Evolutionary conservation across 805 yeast species (phyloP), one percentile per base, ranked within the genome.

Genomic region (Lipomyces mesembrius): DNA sequence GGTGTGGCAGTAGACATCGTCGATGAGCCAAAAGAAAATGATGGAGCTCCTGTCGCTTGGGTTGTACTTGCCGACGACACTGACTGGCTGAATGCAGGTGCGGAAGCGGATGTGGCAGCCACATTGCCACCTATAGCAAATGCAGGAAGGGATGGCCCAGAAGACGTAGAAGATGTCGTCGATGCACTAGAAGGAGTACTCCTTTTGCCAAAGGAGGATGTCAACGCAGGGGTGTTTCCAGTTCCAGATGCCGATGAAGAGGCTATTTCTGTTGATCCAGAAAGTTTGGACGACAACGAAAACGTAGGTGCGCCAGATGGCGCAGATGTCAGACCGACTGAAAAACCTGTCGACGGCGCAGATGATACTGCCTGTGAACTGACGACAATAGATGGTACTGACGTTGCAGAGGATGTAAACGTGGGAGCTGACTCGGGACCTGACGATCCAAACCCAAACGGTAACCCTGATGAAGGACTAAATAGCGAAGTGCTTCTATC

Each of bases 201-300:
- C 17, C 60, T 57, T 27, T 60, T 60, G 35, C 67, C 67, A 20
- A 64, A 61, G 20, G 65, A 60, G 27, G 59, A 62, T 27, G 64
- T n/a, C 17, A 54, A 22, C 7, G 59, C 59, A 11, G 57, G 22
- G 12, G 34, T 20, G 11, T 9, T 17, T 54, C 20, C 57, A 7
- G 20, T 43, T 43, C 11, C 49, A 43, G 49, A 43, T 43, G 20
- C 8, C 20, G 49, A 43, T 17, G 49, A 34, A 7, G 59, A 17
- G 46, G n/a, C 20, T 14, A 11, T 11, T 14, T 11, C 22, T 3
- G 59, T 34, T 2, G 39, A 27, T 17, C 49, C 59, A 32, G 25
- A 12, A 11, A 14, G 14, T 12, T 17, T 29, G 14, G 59, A 6
- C 25, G 53, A 32, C 22, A 32, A 20, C 29, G 60, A 37, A 5